phyloP scores from a whole-genome alignment of 257 asterid genomes.

The Fraxinus anomala region DNA sequence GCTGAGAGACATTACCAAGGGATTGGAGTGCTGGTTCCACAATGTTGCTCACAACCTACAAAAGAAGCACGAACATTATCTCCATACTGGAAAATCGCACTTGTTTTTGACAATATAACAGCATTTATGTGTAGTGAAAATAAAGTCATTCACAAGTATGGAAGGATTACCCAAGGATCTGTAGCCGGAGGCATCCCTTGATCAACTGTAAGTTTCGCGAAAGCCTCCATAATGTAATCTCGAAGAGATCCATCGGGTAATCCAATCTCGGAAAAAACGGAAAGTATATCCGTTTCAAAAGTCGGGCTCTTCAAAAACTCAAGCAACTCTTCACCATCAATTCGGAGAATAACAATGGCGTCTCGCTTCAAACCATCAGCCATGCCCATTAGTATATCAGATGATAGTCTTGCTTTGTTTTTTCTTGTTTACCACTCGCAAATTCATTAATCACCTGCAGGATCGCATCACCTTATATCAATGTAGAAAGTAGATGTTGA shows the following conservation, averaged over 20 bases:
- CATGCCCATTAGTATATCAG: conserved; percentile 82
- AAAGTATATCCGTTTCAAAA: conserved; percentile 61
- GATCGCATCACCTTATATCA: background rate
- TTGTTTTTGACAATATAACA: too few relatives aligned
- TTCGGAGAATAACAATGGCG: conserved; percentile 86
- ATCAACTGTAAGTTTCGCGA: conserved; percentile 79
- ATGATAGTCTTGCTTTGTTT: conserved; percentile 64
- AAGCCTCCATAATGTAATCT: conserved; percentile 57
- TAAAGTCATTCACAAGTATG: background rate
- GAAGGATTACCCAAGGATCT: conserved; percentile 74
- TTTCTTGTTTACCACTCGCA: conserved; percentile 65
- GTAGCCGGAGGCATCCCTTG: conserved; percentile 95
- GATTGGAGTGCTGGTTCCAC: conserved; percentile 72
- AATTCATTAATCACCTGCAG: conserved; percentile 79
- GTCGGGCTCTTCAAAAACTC: conserved; percentile 57
- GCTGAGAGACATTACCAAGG: conserved; percentile 42
- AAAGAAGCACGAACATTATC: too few relatives aligned
- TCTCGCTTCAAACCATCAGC: conserved; percentile 92
- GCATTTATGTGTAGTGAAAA: too few relatives aligned
- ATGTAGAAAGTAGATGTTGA: too few relatives aligned
- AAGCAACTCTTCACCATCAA: conserved; percentile 82
- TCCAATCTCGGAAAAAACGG: conserved; percentile 54
- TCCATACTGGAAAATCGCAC: too few relatives aligned
- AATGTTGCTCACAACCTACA: conserved; percentile 66
- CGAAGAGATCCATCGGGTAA: conserved; percentile 55